A percentile compares a stretch with the other conserved stretches of the same genome.
Conservation (phyloP, 331 rosid species). For the Dryas integrifolia region DNA sequence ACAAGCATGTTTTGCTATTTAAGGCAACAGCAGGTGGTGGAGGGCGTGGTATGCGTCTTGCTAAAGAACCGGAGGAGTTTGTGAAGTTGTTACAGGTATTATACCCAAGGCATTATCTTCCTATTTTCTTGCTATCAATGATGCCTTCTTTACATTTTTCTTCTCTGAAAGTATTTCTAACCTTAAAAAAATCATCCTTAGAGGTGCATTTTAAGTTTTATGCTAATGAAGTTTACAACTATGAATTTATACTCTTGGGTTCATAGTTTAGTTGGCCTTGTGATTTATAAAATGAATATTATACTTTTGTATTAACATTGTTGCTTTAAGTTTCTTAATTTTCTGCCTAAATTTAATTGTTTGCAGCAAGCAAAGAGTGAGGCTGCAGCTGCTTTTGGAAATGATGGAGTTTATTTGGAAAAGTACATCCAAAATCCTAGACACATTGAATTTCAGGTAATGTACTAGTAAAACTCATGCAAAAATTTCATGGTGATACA, state of each 20-base stretch:
- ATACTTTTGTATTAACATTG: neutral
- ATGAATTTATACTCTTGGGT: neutral
- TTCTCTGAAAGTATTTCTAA: neutral
- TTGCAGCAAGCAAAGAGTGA: constrained; percentile 98
- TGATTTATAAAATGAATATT: neutral
- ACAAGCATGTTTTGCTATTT: constrained; percentile 32
- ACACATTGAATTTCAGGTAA: constrained; percentile 98
- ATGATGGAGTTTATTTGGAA: constrained; percentile 97
- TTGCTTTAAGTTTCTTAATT: neutral
- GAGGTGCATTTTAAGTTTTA: neutral
- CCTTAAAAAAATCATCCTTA: neutral
- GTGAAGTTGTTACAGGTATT: constrained; percentile 95
- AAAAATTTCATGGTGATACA: neutral
- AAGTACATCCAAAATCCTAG: constrained; percentile 95
- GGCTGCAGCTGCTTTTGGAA: constrained; percentile 99
- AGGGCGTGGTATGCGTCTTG: constrained; percentile 99
- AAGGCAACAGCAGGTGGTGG: constrained; percentile 99
- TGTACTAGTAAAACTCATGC: neutral
- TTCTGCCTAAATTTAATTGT: constrained; percentile 27
- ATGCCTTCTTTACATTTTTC: constrained; percentile 11
- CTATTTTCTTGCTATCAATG: neutral
- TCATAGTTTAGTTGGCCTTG: neutral
- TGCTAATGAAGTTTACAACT: neutral
- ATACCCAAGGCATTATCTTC: constrained; percentile 14
- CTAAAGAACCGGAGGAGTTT: constrained; percentile 93